Evolutionary conservation across 768 basidiomycete genomes (phyloP).

Genomic region (Stropharia rugosoannulata): DNA sequence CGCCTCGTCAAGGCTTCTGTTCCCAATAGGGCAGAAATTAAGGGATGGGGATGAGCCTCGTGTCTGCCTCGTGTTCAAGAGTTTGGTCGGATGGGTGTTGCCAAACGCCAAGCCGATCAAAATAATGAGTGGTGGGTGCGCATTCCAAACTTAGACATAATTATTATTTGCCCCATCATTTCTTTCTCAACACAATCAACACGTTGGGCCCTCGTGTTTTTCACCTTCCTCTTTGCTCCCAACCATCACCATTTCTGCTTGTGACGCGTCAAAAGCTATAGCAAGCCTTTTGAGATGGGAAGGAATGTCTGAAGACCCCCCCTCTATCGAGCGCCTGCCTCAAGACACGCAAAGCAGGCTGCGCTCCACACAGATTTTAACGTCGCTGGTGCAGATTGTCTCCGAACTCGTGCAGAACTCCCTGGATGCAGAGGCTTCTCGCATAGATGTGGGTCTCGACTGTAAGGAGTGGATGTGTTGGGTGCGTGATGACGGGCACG

Average conservation of each 20-base stretch:
- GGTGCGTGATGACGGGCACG: constrained; percentile 84
- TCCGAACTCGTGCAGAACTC: constrained; percentile 90
- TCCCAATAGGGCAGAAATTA: constrained; percentile 3
- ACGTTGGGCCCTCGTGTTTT: constrained; percentile 9
- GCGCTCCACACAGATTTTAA: constrained; percentile 82
- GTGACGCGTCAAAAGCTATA: neutral
- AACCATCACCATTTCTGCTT: neutral
- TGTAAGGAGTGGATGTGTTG: constrained; percentile 79
- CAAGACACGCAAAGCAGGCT: constrained; percentile 64
- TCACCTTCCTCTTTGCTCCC: neutral
- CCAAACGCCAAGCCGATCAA: constrained; percentile 9
- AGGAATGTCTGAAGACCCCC: constrained; percentile 17
- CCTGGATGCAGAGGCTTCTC: constrained; percentile 73
- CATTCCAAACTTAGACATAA: constrained; percentile 16
- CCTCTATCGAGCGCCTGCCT: constrained; percentile 48
- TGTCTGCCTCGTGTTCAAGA: constrained; percentile 12
- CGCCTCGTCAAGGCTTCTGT: neutral
- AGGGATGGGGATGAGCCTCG: constrained; percentile 1
- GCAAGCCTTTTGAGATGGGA: constrained; percentile 12
- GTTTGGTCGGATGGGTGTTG: constrained; percentile 16
- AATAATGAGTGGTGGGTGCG: constrained; percentile 3
- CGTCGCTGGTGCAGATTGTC: constrained; percentile 75
- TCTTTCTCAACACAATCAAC: constrained; percentile 1
- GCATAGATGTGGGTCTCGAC: constrained; percentile 72
- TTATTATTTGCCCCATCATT: constrained; percentile 7